A percentile compares a stretch with the other conserved stretches of the same genome.
Conservation (phyloP, 1,139 yeast genomes). For the Candida sojae region DNA sequence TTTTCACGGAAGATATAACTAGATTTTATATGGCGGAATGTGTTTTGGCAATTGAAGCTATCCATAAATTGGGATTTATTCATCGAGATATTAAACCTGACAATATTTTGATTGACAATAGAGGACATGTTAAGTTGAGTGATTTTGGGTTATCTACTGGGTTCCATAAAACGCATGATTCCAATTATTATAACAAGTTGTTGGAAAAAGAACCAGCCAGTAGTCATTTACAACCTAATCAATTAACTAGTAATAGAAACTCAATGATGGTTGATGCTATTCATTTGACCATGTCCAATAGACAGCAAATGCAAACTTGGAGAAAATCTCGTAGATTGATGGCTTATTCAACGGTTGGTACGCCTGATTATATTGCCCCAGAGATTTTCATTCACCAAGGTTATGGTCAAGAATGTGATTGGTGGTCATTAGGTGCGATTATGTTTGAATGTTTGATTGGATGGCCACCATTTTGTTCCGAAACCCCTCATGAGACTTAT, state of each 20-base stretch:
- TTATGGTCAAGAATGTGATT: constrained; percentile 98
- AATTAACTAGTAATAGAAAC: constrained; percentile 46
- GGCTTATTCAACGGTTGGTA: constrained; percentile 99
- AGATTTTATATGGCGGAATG: constrained; percentile 86
- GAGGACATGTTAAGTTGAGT: constrained; percentile 77
- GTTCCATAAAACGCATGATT: constrained; percentile 82
- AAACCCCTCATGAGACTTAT: constrained; percentile 98
- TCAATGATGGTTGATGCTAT: constrained; percentile 94
- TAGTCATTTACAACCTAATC: constrained; percentile 26
- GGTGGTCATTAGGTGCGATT: constrained; percentile 99
- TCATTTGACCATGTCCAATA: constrained; percentile 90
- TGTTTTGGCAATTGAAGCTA: constrained; percentile 81
- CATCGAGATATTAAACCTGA: constrained; percentile 83
- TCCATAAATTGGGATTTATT: constrained; percentile 76
- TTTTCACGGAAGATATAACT: constrained; percentile 82
- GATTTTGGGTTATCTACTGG: constrained; percentile 88
- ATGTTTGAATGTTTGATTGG: constrained; percentile 99
- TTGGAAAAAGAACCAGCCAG: constrained; percentile 57
- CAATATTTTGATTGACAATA: constrained; percentile 73
- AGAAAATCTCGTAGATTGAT: constrained; percentile 90
- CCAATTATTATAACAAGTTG: constrained; percentile 72
- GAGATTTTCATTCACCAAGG: constrained; percentile 97
- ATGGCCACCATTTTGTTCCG: constrained; percentile 99
- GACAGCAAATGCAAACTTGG: constrained; percentile 99
- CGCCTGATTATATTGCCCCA: constrained; percentile 99